phyloP scores from a whole-genome alignment of 176 grass and related monocot genomes.

The Juncus effusus region DNA sequence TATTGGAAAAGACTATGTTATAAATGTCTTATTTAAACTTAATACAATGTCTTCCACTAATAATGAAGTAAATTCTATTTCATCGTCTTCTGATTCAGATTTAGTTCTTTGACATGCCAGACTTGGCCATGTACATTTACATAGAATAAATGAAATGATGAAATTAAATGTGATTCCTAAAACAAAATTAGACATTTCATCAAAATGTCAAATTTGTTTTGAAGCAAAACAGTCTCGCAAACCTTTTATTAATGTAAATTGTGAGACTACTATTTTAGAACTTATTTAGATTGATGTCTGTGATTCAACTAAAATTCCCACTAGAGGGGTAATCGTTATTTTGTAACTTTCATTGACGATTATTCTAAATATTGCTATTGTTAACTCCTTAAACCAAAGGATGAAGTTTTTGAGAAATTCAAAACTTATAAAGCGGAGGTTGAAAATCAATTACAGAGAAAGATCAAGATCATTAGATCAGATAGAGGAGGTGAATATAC shows the following conservation, averaged over 20 bases:
- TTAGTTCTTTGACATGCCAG: background rate
- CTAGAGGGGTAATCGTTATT: constrained; percentile 1
- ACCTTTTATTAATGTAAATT: background rate
- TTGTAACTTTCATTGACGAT: constrained; percentile 4
- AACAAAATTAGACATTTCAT: background rate
- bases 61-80: too few relatives aligned
- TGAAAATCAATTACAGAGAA: too few relatives aligned
- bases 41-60: too few relatives aligned
- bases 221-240: background rate
- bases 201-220: background rate
- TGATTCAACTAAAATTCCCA: background rate
- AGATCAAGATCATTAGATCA: background rate
- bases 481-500: too few relatives aligned
- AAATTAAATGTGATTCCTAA: background rate
- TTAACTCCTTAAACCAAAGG: background rate
- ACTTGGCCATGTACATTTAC: background rate
- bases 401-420: background rate
- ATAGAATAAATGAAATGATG: background rate
- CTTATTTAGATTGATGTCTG: background rate
- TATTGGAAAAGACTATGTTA: background rate
- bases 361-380: background rate
- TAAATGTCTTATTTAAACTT: background rate
- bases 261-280: background rate
- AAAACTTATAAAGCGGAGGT: too few relatives aligned
- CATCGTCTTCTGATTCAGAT: background rate